Percentiles rank a stretch among this genome's conserved stretches.
Conservation (phyloP, 2,329 filamentous ascomycete species). For the Trichoderma endophyticum region DNA sequence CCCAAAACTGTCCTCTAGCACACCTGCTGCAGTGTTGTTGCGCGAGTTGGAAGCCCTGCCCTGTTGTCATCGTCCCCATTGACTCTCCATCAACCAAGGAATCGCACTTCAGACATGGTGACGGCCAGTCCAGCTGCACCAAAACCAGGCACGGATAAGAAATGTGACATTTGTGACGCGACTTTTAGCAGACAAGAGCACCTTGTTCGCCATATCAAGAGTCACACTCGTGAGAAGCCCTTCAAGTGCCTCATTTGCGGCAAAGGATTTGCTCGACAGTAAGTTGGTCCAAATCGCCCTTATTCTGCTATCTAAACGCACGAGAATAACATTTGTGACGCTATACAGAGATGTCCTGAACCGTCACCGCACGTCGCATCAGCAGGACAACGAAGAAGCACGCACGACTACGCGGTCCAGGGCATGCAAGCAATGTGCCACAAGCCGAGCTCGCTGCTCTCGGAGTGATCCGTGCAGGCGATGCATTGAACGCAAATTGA, state of each 20-base stretch:
- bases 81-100: not conserved
- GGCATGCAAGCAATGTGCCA: not conserved
- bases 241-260: not conserved
- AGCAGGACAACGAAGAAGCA: not conserved
- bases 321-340: not conserved
- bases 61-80: not conserved
- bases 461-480: not conserved
- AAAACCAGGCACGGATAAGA: not conserved
- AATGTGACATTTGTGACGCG: not conserved
- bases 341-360: not conserved
- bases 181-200: not conserved
- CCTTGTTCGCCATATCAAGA: not conserved
- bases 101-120: not conserved
- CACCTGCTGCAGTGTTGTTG: not conserved
- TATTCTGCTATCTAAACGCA: not conserved
- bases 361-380: not conserved
- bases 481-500: not conserved
- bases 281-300: not conserved
- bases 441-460: not conserved
- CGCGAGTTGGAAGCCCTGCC: not conserved
- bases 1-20: not conserved
- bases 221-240: not conserved
- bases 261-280: not conserved
- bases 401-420: not conserved
- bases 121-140: not conserved